Evolutionary conservation across 2,329 filamentous ascomycete species (phyloP), one percentile per base, ranked within the genome.

Genomic region (Sporothrix phasma): DNA sequence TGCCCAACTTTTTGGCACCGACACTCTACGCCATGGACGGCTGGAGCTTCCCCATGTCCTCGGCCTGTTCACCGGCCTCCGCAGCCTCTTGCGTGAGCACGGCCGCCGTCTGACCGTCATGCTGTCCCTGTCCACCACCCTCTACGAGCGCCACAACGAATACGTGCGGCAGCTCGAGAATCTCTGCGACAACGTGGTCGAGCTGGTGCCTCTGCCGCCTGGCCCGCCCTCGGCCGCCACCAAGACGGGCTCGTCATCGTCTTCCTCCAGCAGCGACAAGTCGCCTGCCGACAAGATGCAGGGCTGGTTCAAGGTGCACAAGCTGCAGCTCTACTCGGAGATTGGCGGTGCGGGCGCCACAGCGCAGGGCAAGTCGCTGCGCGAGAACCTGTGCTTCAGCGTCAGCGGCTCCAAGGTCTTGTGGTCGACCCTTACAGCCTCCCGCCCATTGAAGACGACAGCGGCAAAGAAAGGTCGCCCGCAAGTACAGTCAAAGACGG

Each of bases 341-440:
- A 90, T 89, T 69, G 93, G 94, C 1, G 92, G 92, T 2, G 81
- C 84, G 1, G 92, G 92, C 1, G 91, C 90, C 15, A 87, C 85
- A 10, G 81, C 84, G 1, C 85, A 85, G 65, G 80, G 83, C 45
- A 84, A 84, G 65, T 86, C 85, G 67, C 81, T 88, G 62, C 86
- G 89, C 26, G 90, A 96, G 71, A 92, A 97, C 75, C 83, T 96
- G 75, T 92, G 92, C 4, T 99, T 99, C 74, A 92, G 87, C 66
- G 77, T 99, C 61, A 96, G 91, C 73, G 82, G 90, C 70, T 82
- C 84, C 2, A 87, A 84, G 70, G 90, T 61, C 85, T 99, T 69
- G 83, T 90, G 45, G 91, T 99, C 68, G 89, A 88, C 70, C 91
- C 92, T 0, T 97, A 92, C 75, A 94, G 89, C 73, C 79, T 99